Evolutionary conservation across 352 stramenopile species (phyloP), one percentile per base, ranked within the genome.

Genomic region (Phytophthora pini): DNA sequence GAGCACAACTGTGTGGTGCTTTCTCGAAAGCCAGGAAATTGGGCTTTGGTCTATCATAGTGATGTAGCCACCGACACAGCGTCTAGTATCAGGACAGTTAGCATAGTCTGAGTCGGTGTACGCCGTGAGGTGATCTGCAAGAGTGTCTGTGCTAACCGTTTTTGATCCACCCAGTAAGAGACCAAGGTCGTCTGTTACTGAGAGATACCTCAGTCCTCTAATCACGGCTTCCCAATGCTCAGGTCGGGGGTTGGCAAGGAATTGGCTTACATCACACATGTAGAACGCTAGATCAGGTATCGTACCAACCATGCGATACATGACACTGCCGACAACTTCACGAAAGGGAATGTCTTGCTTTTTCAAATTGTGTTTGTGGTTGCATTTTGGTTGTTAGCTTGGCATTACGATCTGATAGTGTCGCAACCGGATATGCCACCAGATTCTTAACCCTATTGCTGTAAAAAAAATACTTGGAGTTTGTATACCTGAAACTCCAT

Each of bases 1-100:
- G n/a, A 79, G 22, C 29, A 75, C 48, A 2, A 75, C 61, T 3
- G 53, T 65, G 48, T 68, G 59, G 61, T 40, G 46, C 2, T 40
- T 41, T 10, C 46, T 17, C 17, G 17, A 20, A 20, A 20, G 17
- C 24, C 24, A 26, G 24, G 24, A 26, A 2, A 26, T 26, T 26
- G 24, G 24, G 24, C 17, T 26, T 26, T 26, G 24, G 24, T 26
- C 24, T 26, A 26, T 4, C 24, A 26, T 26, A 26, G 24, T 26
- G 24, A 4, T 26, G 24, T 26, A 26, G 24, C 24, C 24, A 26
- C 24, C 24, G 4, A 26, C 24, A 4, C 0, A 26, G 24, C 24
- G 24, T 26, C 24, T 26, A 26, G 24, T 26, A 4, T 26, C 24
- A 26, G 24, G 24, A 26, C 24, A 26, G 4, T 26, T 26, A 4